Evolutionary conservation across 768 basidiomycete species (phyloP).

Genomic region (Lactarius indigo): DNA sequence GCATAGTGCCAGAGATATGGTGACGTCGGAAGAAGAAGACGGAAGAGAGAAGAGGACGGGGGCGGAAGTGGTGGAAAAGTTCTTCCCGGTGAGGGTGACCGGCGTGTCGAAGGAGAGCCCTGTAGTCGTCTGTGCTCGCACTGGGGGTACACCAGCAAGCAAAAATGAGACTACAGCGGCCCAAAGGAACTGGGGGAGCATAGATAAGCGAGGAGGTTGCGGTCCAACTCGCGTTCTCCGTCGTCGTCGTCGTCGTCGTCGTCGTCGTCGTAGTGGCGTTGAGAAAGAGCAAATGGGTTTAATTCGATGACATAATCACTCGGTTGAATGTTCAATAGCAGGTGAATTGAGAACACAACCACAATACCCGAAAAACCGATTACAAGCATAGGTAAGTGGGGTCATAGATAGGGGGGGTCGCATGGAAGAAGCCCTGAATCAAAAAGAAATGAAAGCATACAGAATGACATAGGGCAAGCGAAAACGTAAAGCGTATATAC

Average conservation of each 20-base stretch:
- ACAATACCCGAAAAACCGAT: not conserved
- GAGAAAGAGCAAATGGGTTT: not conserved
- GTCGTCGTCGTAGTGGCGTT: not conserved
- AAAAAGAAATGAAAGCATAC: not conserved
- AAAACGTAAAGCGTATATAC: conserved; percentile 1
- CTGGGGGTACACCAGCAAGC: not conserved
- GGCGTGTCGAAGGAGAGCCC: not conserved
- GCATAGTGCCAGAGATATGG: conserved; percentile 36
- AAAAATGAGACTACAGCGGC: not conserved
- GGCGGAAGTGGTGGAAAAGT: conserved; percentile 13
- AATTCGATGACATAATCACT: conserved; percentile 15
- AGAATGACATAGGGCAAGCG: not conserved
- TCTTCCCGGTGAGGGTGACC: conserved; percentile 7
- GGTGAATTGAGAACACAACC: not conserved
- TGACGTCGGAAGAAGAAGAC: conserved; percentile 26
- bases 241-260: not conserved
- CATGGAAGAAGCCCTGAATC: not conserved
- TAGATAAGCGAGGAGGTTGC: not conserved
- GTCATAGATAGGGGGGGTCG: not conserved
- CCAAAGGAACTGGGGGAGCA: conserved; percentile 3
- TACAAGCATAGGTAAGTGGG: not conserved
- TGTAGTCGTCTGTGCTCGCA: not conserved
- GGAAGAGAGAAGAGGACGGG: conserved; percentile 32
- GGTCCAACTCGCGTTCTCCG: not conserved
- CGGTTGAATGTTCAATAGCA: not conserved